Base-by-base conservation (phyloP, 768 basidiomycete species). In the Russula emetica region DNA sequence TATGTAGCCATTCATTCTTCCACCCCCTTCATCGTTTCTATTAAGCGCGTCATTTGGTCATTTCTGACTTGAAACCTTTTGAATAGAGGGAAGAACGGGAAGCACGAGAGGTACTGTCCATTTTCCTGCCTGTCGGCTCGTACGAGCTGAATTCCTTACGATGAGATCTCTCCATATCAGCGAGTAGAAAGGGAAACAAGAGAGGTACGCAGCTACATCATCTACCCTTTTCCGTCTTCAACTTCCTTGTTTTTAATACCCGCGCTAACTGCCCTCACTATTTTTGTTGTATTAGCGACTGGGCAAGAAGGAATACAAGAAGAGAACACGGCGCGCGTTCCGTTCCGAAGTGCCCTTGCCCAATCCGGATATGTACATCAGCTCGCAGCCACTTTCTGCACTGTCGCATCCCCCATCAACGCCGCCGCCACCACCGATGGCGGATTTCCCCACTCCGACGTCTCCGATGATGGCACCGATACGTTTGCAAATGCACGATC, bases 271-370 rank as follows among this genome's bases (percentile, higher is more conserved):
- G 24, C 63, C 52, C 32, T 58, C 38, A 49, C 38, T 53, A n/a
- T 53, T n/a, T 18, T 47, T 8, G 26, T 40, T 52, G 49, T 58
- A 63, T 49, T 47, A 67, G 68, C 68, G 71, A 69, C 57, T 69
- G 55, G 69, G 66, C 66, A 67, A 65, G 44, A 71, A 72, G 58
- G 68, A 66, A 34, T 59, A 57, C 36, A 66, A 63, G 53, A 62
- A 32, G 32, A 32, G 66, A 28, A 47, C 51, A 2, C 51, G 66
- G 47, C 58, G 66, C 18, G n/a, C 58, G 0, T 60, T 22, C 53
- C 66, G 58, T n/a, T 42, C 54, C 7, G 66, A 65, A 20, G 22
- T 60, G 34, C 47, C 55, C 11, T n/a, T 54, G n/a, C 49, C 54
- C 18, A 40, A 52, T 49, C 50, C 57, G 24, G 60, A 61, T 10